Evolutionary conservation across 2,329 filamentous ascomycete genomes (phyloP), one percentile per base, ranked within the genome.

Genomic region (Dactylellina haptotyla): DNA sequence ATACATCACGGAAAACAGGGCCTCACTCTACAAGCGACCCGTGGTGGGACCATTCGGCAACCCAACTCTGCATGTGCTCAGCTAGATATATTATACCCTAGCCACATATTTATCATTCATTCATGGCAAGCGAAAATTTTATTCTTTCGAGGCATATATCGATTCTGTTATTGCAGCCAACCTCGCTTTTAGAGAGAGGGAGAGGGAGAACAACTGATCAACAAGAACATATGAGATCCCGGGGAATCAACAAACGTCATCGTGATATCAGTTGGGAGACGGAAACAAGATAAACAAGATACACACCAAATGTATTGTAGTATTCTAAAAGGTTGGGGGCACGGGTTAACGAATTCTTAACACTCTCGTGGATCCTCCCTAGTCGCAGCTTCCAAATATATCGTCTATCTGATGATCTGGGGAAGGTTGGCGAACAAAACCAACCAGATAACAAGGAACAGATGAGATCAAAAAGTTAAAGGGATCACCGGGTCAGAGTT

Each of bases 161-260:
- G 12, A 41, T n/a, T n/a, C n/a, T n/a, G n/a, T n/a, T n/a, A n/a
- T n/a, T n/a, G n/a, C n/a, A n/a, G n/a, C n/a, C n/a, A n/a, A n/a
- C n/a, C n/a, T n/a, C n/a, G n/a, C n/a, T n/a, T n/a, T n/a, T n/a
- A n/a, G n/a, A n/a, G n/a, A n/a, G n/a, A n/a, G n/a, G n/a, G n/a
- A n/a, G n/a, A n/a, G n/a, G n/a, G 37, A 41, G 37, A 4, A 4
- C 37, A 16, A 41, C 18, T n/a, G 37, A 41, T 41, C 18, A 12
- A n/a, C 37, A 41, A 41, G 18, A 16, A 41, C 41, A 2, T n/a
- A n/a, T n/a, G n/a, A 50, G 6, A 50, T 54, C 18, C 28, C n/a
- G 59, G n/a, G 2, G 48, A 54, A 54, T 54, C n/a, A 8, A 25
- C 41, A 14, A 64, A 64, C 59, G 59, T 64, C 48, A 64, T 54